phyloP scores from a whole-genome alignment of 805 yeast genomes.

The Candida takata region DNA sequence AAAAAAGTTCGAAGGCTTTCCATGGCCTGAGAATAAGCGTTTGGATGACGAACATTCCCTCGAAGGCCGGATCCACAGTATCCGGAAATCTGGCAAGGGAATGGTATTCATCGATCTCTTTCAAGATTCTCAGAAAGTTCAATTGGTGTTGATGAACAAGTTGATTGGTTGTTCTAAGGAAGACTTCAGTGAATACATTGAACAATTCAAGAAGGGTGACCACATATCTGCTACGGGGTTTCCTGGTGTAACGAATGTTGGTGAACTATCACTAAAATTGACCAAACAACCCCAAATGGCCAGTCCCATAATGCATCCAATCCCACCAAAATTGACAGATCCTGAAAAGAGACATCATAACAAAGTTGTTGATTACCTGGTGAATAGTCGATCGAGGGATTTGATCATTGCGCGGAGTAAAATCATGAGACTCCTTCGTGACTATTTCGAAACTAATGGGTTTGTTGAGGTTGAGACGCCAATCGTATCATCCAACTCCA shows the following conservation, averaged over 20 bases:
- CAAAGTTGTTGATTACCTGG: conserved; percentile 67
- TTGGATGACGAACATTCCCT: conserved; percentile 20
- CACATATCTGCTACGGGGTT: conserved; percentile 55
- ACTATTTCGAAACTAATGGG: conserved; percentile 43
- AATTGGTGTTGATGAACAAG: conserved; percentile 53
- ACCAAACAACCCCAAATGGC: conserved; percentile 42
- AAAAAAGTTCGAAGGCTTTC: conserved; percentile 19
- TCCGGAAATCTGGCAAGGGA: conserved; percentile 63
- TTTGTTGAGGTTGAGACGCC: conserved; percentile 91
- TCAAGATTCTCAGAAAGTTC: conserved; percentile 55
- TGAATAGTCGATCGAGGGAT: conserved; percentile 44
- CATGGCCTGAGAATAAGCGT: conserved; percentile 20
- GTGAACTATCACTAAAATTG: conserved; percentile 69
- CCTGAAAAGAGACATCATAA: conserved; percentile 52
- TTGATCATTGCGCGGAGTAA: conserved; percentile 44
- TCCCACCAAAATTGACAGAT: conserved; percentile 60
- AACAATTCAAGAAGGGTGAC: conserved; percentile 62
- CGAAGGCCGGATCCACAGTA: conserved; percentile 51
- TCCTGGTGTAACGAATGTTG: conserved; percentile 71
- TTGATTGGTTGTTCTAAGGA: conserved; percentile 35
- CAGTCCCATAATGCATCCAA: conserved; percentile 61
- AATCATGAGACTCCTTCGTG: conserved; percentile 50
- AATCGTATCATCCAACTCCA: conserved; percentile 58
- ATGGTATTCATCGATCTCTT: conserved; percentile 61
- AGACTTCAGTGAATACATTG: conserved; percentile 32